These are phyloP conservation scores for Rosa rugosa DNA, from an alignment of 306 rosid species.

Conservation along the genomic window DNA sequence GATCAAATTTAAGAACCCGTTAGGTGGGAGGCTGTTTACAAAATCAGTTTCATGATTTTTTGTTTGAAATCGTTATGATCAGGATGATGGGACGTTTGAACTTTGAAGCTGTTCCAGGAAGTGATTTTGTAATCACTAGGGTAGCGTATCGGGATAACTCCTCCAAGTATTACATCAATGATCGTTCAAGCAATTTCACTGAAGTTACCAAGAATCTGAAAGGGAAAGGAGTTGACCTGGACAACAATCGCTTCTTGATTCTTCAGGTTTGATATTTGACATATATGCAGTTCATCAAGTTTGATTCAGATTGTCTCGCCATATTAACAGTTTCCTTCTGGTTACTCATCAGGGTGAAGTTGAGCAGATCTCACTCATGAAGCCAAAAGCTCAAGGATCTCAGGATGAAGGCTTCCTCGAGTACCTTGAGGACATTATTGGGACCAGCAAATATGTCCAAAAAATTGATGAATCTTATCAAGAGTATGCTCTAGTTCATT, in stretches of 20 bases:
- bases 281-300: neutral
- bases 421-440: conserved; percentile 94
- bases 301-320: conserved; percentile 4
- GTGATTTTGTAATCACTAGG: conserved; percentile 79
- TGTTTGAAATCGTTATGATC: conserved; percentile 13
- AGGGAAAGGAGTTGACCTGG: conserved; percentile 97
- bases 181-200: conserved; percentile 80
- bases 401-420: conserved; percentile 98
- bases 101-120: conserved; percentile 74
- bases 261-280: conserved; percentile 65
- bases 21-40: neutral
- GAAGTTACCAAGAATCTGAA: conserved; percentile 93
- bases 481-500: conserved; percentile 39
- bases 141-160: conserved; percentile 91
- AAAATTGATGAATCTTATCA: conserved; percentile 71
- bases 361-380: conserved; percentile 96
- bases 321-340: conserved; percentile 27
- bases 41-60: neutral
- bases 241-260: conserved; percentile 88
- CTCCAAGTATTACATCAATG: conserved; percentile 83
- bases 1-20: too few relatives aligned
- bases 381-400: conserved; percentile 96
- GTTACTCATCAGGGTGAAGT: conserved; percentile 77
- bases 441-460: conserved; percentile 87
- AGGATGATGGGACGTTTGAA: conserved; percentile 80